Conservation (phyloP, 2,329 filamentous ascomycete species). For the Nigrospora oryzae region DNA sequence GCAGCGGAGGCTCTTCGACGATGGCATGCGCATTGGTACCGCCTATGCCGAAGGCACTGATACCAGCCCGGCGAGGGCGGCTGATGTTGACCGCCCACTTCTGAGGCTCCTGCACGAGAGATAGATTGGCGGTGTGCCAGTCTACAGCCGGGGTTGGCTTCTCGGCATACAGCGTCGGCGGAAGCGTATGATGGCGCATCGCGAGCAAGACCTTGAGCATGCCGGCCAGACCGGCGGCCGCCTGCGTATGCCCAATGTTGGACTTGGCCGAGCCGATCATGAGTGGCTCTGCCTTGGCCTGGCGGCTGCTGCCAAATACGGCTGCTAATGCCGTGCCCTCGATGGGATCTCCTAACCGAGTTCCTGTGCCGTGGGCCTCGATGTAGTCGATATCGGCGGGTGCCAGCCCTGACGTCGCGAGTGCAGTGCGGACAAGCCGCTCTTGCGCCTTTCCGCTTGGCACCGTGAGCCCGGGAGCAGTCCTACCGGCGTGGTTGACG, state of each 20-base stretch:
- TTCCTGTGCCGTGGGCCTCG: conserved; percentile 21
- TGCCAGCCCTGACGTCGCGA: conserved; percentile 4
- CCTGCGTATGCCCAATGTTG: conserved; percentile 30
- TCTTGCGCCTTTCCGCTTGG: conserved; percentile 9
- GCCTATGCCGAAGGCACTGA: conserved; percentile 27
- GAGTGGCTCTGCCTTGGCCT: conserved; percentile 3
- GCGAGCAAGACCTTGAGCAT: conserved; percentile 29
- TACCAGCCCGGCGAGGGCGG: conserved; percentile 21
- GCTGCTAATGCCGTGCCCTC: conserved; percentile 8
- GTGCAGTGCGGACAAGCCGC: conserved; percentile 8
- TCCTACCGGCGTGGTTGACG: conserved; percentile 26
- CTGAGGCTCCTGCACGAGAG: conserved; percentile 7
- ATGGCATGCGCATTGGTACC: conserved; percentile 25
- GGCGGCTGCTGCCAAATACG: conserved; percentile 7
- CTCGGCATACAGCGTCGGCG: conserved; percentile 18
- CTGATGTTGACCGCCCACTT: conserved; percentile 1
- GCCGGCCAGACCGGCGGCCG: conserved; percentile 22
- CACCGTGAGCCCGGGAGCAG: conserved; percentile 9
- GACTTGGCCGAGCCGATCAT: conserved; percentile 22
- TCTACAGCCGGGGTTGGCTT: conserved; percentile 16
- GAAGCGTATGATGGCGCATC: conserved; percentile 23
- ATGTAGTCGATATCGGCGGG: conserved; percentile 12
- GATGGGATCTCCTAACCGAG: conserved; percentile 6
- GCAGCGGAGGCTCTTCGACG: conserved; percentile 16
- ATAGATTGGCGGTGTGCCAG: conserved; percentile 11